Conservation (phyloP, 345 rosid species). For the Populus ilicifolia region DNA sequence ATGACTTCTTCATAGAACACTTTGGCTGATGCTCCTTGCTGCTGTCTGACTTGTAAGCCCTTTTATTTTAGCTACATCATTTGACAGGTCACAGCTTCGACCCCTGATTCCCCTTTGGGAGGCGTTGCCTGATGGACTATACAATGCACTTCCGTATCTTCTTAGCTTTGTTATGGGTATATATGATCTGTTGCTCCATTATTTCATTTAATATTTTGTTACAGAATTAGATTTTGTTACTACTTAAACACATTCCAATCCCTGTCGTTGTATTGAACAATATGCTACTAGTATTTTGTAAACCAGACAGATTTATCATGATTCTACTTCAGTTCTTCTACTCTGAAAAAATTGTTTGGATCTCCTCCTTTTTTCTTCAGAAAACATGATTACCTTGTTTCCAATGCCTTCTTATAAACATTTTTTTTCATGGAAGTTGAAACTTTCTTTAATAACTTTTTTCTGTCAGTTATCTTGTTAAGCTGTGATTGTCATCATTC, state of each 20-base stretch:
- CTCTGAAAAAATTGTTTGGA: not conserved
- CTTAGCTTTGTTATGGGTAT: slow-evolving; percentile 71
- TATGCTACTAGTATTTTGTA: not conserved
- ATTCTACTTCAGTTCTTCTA: not conserved
- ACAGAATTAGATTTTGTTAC: not conserved
- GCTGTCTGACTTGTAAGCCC: slow-evolving; percentile 19
- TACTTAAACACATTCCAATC: not conserved
- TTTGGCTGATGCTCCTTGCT: not conserved
- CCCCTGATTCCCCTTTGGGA: slow-evolving; percentile 59
- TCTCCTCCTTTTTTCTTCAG: not conserved
- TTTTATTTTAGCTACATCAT: slow-evolving; percentile 65
- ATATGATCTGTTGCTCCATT: slow-evolving; percentile 6
- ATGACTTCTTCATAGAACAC: not conserved
- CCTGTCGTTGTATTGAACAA: not conserved
- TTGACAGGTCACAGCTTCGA: slow-evolving; percentile 70
- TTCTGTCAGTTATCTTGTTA: not conserved
- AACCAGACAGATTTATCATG: not conserved
- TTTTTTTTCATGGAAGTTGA: not conserved
- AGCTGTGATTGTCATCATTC: not conserved
- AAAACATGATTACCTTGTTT: not conserved
- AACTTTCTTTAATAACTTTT: not conserved
- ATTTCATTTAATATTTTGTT: not conserved
- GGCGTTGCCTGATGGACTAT: slow-evolving; percentile 63
- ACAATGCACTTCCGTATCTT: slow-evolving; percentile 54
- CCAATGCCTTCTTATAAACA: not conserved